These are phyloP conservation scores for Ogataea glucozyma DNA, from an alignment of 805 yeast genomes.

Conservation along the genomic window DNA sequence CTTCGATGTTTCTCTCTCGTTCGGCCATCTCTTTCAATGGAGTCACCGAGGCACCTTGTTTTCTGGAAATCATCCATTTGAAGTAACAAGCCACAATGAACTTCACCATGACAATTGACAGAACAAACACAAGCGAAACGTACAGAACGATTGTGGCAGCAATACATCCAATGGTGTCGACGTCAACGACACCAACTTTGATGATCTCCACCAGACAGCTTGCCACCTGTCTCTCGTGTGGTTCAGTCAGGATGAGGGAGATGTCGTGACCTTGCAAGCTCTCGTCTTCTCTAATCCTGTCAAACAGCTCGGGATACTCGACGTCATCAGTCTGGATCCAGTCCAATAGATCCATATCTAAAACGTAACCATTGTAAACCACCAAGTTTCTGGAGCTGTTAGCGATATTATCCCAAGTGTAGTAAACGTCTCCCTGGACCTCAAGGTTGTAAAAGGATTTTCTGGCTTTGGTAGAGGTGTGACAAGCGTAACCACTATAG, in stretches of 20 bases:
- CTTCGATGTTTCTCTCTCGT: conserved; percentile 70
- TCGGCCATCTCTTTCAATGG: conserved; percentile 60
- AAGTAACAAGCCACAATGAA: conserved; percentile 86
- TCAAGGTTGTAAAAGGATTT: conserved; percentile 59
- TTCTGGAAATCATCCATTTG: conserved; percentile 76
- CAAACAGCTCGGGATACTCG: conserved; percentile 71
- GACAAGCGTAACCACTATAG: conserved; percentile 90
- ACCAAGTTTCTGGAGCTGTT: conserved; percentile 72
- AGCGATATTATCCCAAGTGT: conserved; percentile 84
- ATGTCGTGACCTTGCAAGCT: conserved; percentile 76
- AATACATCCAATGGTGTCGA: conserved; percentile 90
- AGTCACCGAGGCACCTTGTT: conserved; percentile 69
- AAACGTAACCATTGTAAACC: conserved; percentile 86
- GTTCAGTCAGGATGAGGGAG: conserved; percentile 65
- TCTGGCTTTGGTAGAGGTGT: conserved; percentile 72
- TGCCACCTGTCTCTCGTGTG: conserved; percentile 69
- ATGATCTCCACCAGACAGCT: conserved; percentile 82
- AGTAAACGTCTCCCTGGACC: conserved; percentile 73
- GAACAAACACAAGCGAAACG: conserved; percentile 79
- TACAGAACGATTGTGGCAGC: conserved; percentile 83
- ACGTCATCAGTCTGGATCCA: conserved; percentile 75
- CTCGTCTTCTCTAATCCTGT: conserved; percentile 55
- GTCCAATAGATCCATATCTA: conserved; percentile 73
- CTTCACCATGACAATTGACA: conserved; percentile 74
- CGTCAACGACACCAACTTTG: conserved; percentile 87